Base-by-base conservation (phyloP, 2,329 filamentous ascomycete genomes). In the Colletotrichum lentis region DNA sequence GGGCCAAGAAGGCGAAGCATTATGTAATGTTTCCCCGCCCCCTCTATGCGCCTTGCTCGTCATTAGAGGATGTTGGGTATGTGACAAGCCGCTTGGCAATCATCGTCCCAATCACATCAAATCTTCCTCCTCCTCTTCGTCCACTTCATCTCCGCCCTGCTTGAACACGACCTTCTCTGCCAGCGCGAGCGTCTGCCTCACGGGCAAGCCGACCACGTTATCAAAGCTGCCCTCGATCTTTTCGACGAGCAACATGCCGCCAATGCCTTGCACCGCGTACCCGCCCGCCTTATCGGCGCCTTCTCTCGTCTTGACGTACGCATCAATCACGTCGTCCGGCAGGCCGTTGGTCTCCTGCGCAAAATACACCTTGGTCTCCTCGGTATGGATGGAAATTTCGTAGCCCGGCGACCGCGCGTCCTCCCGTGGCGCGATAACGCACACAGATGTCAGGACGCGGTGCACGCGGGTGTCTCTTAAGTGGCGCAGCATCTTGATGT, bases 271-370 rank as follows among this genome's bases (percentile, higher is more conserved):
- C 61, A 99, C 87, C 1, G 93, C 96, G 79, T 99, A 99, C 0
- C 96, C 96, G 2, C 96, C 96, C 0, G 96, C 96, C 83, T 98
- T 99, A 79, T 98, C 96, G 12, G 89, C 94, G 2, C 96, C 96
- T 82, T 99, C 96, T 63, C 95, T 85, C 24, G 95, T 97, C 75
- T 85, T 86, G 66, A 94, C 91, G 76, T 94, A 94, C 5, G 82
- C 87, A 73, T 93, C 83, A 67, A 98, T 90, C 72, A 97, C 86
- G 68, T 97, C 94, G 80, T 99, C 95, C 16, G 83, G 81, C 67
- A 88, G 76, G 3, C 86, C 86, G 18, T 86, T 82, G 16, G 74
- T 73, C 73, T 86, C 86, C 67, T 84, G 80, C 76, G 94, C 93
- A 79, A 99, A 99, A 76, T 86, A 88, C n/a, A 99, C 96, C 69